phyloP scores from a whole-genome alignment of 192 early-diverging fungal genomes.

The Mortierella claussenii region DNA sequence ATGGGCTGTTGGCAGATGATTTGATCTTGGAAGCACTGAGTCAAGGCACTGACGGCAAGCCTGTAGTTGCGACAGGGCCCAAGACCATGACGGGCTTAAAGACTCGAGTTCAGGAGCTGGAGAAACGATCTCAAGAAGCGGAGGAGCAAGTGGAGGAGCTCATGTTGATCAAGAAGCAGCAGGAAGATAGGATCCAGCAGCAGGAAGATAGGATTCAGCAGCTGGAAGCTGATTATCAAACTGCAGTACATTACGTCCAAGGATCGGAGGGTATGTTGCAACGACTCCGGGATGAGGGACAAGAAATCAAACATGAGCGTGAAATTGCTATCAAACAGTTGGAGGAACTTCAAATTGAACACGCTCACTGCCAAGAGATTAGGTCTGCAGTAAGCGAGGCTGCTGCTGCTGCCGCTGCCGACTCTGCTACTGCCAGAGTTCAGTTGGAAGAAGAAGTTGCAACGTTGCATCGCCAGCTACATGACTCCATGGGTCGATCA shows the following conservation, averaged over 20 bases:
- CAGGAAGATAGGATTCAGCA: constrained; percentile 51
- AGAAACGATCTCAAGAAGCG: constrained; percentile 26
- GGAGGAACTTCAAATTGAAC: constrained; percentile 15
- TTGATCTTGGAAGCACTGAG: constrained; percentile 49
- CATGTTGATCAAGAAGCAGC: constrained; percentile 23
- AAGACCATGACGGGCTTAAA: constrained; percentile 27
- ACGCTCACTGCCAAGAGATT: constrained; percentile 6
- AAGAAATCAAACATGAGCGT: constrained; percentile 16
- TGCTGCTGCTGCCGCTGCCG: constrained; percentile 2
- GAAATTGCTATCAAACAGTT: constrained; percentile 2
- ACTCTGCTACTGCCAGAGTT: background rate
- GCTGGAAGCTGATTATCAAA: constrained; percentile 58
- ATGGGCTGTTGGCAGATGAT: constrained; percentile 57
- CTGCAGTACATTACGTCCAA: constrained; percentile 52
- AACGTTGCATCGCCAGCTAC: constrained; percentile 34
- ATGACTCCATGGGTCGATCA: constrained; percentile 39
- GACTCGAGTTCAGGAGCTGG: constrained; percentile 25
- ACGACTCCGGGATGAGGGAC: constrained; percentile 50
- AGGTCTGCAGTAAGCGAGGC: background rate
- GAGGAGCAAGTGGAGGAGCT: constrained; percentile 34
- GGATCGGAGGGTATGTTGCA: constrained; percentile 53
- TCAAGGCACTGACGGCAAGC: constrained; percentile 10
- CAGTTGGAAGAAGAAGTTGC: constrained; percentile 38
- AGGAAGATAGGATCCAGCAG: constrained; percentile 42
- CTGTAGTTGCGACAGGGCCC: background rate